A percentile compares a stretch with the other conserved stretches of the same genome.
These are phyloP conservation scores for Sporothrix mexicana DNA, from an alignment of 2,329 filamentous ascomycete genomes.

Conservation along the genomic window DNA sequence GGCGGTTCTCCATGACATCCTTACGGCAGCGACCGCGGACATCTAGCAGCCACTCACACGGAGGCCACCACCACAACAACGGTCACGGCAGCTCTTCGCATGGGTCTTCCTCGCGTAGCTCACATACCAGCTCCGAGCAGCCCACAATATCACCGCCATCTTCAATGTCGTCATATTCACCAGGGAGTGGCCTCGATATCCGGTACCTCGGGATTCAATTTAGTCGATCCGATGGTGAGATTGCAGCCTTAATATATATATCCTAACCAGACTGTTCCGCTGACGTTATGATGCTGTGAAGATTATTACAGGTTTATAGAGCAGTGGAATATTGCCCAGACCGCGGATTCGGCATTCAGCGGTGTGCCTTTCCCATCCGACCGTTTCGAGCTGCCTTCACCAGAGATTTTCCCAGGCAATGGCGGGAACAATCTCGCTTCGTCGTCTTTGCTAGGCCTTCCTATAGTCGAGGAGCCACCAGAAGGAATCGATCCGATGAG, in stretches of 20 bases:
- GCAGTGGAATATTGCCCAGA: conserved; percentile 54
- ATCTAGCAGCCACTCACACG: conserved; percentile 11
- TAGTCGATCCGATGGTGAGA: conserved; percentile 54
- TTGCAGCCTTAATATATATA: background rate
- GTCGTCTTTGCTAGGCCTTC: conserved; percentile 38
- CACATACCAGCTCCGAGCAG: conserved; percentile 35
- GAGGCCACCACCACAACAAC: conserved; percentile 36
- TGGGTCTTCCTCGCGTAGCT: conserved; percentile 32
- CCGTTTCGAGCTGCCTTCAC: conserved; percentile 55
- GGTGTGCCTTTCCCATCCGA: conserved; percentile 54
- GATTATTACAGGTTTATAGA: conserved; percentile 56
- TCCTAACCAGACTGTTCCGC: too few relatives aligned
- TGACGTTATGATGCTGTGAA: conserved; percentile 36
- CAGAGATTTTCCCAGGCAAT: conserved; percentile 49
- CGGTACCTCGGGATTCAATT: conserved; percentile 59
- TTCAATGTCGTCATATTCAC: conserved; percentile 35
- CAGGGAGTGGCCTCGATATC: conserved; percentile 48
- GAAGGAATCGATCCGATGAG: conserved; percentile 33
- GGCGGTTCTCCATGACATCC: conserved; percentile 53
- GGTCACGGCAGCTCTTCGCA: conserved; percentile 37
- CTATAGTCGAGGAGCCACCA: conserved; percentile 43
- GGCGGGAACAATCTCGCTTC: conserved; percentile 38
- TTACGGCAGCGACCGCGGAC: conserved; percentile 49
- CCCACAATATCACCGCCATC: conserved; percentile 29
- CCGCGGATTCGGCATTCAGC: conserved; percentile 54